A percentile compares a stretch with the other conserved stretches of the same genome.
phyloP scores from a whole-genome alignment of 768 basidiomycete genomes.

The Trametes villosa region DNA sequence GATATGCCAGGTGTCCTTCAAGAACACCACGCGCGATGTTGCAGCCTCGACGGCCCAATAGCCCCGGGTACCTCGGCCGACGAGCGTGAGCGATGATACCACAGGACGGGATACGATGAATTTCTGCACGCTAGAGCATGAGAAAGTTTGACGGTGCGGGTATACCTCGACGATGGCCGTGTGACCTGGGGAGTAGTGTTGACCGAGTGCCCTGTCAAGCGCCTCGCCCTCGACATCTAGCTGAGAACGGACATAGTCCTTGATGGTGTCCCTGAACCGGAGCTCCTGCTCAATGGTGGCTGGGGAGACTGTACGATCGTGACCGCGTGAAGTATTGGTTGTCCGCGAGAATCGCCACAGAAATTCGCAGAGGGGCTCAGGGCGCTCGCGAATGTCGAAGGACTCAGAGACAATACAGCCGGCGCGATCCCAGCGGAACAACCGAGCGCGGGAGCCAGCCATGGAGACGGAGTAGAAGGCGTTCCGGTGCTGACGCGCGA shows the following conservation, averaged over 20 bases:
- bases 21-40: neutral
- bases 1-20: conserved; percentile 16
- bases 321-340: neutral
- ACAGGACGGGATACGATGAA: conserved; percentile 15
- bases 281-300: neutral
- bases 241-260: neutral
- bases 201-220: neutral
- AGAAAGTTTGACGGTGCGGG: neutral
- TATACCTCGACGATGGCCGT: neutral
- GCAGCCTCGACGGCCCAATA: conserved; percentile 13
- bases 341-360: conserved; percentile 1
- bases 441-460: neutral
- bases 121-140: neutral
- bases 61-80: neutral
- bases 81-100: neutral
- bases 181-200: conserved; percentile 1
- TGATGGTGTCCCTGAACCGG: neutral
- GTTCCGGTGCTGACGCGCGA: neutral
- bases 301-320: neutral
- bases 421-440: conserved; percentile 11
- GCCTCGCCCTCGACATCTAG: neutral
- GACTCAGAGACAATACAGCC: neutral
- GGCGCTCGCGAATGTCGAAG: conserved; percentile 2
- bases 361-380: conserved; percentile 7
- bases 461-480: neutral